A percentile compares a stretch with the other conserved stretches of the same genome.
Conservation (phyloP, 306 rosid genomes). For the Sphenostylis stenocarpa region DNA sequence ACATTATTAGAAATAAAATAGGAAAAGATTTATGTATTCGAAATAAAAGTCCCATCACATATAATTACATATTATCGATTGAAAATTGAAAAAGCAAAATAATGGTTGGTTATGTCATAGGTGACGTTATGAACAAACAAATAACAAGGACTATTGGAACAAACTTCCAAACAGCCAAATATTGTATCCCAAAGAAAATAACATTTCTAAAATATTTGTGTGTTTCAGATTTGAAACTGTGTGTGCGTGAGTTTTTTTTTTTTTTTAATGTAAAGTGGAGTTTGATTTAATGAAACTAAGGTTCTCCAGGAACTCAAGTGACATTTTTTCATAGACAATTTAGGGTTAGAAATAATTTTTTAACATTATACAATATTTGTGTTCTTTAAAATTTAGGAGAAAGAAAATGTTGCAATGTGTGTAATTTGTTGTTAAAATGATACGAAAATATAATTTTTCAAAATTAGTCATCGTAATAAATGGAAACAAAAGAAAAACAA, state of each 20-base stretch:
- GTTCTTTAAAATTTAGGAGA: background rate
- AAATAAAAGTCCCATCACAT: too few relatives aligned
- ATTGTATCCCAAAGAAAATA: background rate
- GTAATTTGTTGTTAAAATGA: background rate
- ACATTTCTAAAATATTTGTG: background rate
- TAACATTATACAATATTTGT: background rate
- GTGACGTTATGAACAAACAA: constrained; percentile 24
- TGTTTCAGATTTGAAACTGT: background rate
- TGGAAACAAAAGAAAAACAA: background rate
- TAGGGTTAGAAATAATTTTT: too few relatives aligned
- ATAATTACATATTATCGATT: too few relatives aligned
- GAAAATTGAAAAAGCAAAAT: background rate
- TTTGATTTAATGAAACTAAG: background rate
- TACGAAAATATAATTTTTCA: background rate
- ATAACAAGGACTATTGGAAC: background rate
- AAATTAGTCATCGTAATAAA: background rate
- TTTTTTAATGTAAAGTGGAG: background rate
- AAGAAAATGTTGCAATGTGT: background rate
- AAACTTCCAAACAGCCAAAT: constrained; percentile 13
- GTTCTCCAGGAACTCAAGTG: too few relatives aligned
- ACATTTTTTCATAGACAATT: background rate
- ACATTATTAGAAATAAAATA: too few relatives aligned
- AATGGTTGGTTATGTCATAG: constrained; percentile 23
- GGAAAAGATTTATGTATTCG: too few relatives aligned
- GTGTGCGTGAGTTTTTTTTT: background rate